Evolutionary conservation across 768 basidiomycete genomes (phyloP).

Genomic region (Rhodotorula diobovata): DNA sequence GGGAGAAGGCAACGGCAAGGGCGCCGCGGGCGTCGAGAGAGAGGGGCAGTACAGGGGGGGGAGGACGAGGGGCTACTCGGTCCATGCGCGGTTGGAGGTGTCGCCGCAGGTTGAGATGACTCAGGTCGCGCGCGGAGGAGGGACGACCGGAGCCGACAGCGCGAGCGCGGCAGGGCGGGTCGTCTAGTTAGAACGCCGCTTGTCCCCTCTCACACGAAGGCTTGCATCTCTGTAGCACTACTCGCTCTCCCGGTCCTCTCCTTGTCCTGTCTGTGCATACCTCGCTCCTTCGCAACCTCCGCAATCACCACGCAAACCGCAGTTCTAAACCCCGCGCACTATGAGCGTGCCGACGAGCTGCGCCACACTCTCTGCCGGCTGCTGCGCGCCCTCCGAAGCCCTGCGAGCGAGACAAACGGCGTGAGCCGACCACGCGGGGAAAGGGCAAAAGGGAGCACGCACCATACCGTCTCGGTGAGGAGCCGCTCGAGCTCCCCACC

Average conservation of each 20-base stretch:
- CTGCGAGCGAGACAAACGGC: too few relatives aligned
- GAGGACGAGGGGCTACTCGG: background rate
- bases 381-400: background rate
- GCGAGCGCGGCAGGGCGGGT: too few relatives aligned
- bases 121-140: background rate
- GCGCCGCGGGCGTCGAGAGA: background rate
- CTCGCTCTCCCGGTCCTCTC: too few relatives aligned
- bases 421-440: too few relatives aligned
- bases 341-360: background rate
- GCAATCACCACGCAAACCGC: too few relatives aligned
- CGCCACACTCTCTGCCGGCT: background rate
- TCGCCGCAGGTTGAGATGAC: background rate
- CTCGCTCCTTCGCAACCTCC: too few relatives aligned
- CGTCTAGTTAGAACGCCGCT: background rate
- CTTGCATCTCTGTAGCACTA: too few relatives aligned
- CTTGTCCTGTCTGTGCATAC: too few relatives aligned
- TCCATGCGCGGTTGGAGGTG: background rate
- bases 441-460: background rate
- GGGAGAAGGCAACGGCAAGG: too few relatives aligned
- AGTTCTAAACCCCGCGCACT: too few relatives aligned
- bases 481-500: slow-evolving; percentile 51
- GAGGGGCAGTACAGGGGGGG: background rate
- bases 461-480: slow-evolving; percentile 21
- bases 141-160: too few relatives aligned
- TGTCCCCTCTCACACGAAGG: too few relatives aligned